phyloP scores from a whole-genome alignment of 2,329 filamentous ascomycete genomes.

The Aspergillus proliferans region DNA sequence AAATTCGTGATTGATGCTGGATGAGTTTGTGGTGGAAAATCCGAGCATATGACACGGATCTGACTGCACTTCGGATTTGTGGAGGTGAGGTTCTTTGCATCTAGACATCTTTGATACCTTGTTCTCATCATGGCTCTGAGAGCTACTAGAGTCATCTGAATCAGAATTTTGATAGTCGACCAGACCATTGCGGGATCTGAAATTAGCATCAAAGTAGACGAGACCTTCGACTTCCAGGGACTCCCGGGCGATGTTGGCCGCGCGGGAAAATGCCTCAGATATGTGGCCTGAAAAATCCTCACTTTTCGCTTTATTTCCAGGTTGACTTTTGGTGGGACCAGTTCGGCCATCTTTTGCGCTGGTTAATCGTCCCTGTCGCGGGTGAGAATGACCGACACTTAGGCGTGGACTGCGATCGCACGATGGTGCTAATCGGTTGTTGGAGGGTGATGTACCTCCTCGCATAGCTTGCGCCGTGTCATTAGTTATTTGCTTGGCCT shows the following conservation, averaged over 20 bases:
- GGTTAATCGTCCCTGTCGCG: background rate
- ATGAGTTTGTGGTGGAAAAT: constrained; percentile 7
- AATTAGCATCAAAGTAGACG: constrained; percentile 18
- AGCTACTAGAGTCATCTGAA: background rate
- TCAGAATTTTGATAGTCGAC: background rate
- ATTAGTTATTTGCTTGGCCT: constrained; percentile 5
- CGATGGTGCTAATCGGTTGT: no score
- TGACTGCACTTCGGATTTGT: background rate
- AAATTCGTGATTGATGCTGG: constrained; percentile 22
- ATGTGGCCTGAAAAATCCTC: no score
- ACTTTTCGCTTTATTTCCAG: no score
- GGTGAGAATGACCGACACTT: background rate
- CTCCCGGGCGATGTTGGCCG: constrained; percentile 37
- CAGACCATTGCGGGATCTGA: background rate
- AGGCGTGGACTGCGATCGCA: background rate
- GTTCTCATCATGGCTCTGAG: background rate
- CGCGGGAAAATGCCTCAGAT: constrained; percentile 34
- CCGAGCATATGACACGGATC: constrained; percentile 9
- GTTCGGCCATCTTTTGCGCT: no score
- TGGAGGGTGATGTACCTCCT: no score
- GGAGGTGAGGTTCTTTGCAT: no score
- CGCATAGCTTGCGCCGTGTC: background rate
- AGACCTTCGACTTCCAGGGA: constrained; percentile 34
- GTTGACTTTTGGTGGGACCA: no score
- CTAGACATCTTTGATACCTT: no score